A percentile compares a stretch with the other conserved stretches of the same genome.
phyloP scores from a whole-genome alignment of 805 yeast genomes.

The Zygoascus biomembranicola region DNA sequence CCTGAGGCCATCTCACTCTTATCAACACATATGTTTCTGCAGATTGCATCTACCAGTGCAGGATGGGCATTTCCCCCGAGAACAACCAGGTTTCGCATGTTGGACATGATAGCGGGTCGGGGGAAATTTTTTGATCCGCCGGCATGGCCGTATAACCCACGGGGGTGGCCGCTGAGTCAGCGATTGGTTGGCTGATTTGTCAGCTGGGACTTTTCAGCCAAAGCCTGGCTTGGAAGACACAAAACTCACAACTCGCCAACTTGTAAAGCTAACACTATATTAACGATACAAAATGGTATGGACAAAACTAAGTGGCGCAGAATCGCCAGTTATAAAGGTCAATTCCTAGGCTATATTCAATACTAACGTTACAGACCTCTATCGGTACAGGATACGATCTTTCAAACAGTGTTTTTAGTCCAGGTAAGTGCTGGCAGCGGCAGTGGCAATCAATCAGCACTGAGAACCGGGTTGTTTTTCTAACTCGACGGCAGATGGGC shows the following conservation, averaged over 20 bases:
- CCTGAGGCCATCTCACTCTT: constrained; percentile 50
- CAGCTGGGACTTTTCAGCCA: too few species aligned
- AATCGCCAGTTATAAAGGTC: too few species aligned
- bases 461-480: background rate
- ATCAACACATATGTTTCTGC: constrained; percentile 66
- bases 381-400: constrained; percentile 99
- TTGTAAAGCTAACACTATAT: too few species aligned
- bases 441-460: too few species aligned
- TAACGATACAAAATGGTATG: too few species aligned
- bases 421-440: constrained; percentile 36
- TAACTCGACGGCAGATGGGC: constrained; percentile 28
- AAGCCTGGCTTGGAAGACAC: too few species aligned
- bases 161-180: too few species aligned
- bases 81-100: constrained; percentile 76
- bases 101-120: background rate
- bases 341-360: background rate
- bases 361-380: constrained; percentile 49
- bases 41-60: constrained; percentile 61
- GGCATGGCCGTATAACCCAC: background rate
- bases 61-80: constrained; percentile 92
- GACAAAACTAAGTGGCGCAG: too few species aligned
- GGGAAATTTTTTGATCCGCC: background rate
- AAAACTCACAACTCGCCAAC: too few species aligned
- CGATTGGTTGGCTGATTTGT: too few species aligned
- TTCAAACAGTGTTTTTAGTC: constrained; percentile 90